Percentiles rank a stretch among this genome's conserved stretches.
These are phyloP conservation scores for Phoma sp. DNA, from an alignment of 2,329 filamentous ascomycete genomes.

Conservation along the genomic window DNA sequence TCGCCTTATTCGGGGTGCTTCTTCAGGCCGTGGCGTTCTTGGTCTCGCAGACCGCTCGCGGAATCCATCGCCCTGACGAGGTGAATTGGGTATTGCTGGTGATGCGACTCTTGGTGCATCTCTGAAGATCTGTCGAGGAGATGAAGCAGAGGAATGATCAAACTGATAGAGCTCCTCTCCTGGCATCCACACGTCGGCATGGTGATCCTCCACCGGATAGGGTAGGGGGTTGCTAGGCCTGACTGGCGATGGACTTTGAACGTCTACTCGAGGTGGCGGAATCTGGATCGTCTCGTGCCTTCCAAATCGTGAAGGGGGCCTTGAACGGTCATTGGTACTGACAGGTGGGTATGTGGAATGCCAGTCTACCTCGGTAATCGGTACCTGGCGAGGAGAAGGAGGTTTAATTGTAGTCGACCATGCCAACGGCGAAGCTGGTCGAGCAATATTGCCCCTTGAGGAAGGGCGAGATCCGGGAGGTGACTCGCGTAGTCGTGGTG, in stretches of 20 bases:
- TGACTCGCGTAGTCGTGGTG: slow-evolving; percentile 32
- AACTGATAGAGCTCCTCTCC: slow-evolving; percentile 53
- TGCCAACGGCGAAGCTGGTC: slow-evolving; percentile 37
- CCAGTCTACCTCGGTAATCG: slow-evolving; percentile 39
- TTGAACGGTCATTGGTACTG: slow-evolving; percentile 31
- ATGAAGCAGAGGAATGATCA: slow-evolving; percentile 35
- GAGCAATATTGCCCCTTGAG: slow-evolving; percentile 32
- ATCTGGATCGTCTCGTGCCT: slow-evolving; percentile 42
- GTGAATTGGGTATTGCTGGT: slow-evolving; percentile 29
- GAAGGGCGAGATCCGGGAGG: slow-evolving; percentile 37
- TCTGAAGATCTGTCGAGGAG: slow-evolving; percentile 31
- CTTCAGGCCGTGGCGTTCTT: slow-evolving; percentile 26
- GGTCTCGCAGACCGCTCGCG: slow-evolving; percentile 20
- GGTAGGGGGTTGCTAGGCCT: slow-evolving; percentile 45
- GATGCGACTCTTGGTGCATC: slow-evolving; percentile 32
- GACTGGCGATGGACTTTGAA: slow-evolving; percentile 43
- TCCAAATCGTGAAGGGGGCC: slow-evolving; percentile 35
- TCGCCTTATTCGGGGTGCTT: slow-evolving; percentile 28
- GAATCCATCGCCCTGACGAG: slow-evolving; percentile 27
- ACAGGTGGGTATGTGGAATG: slow-evolving; percentile 42
- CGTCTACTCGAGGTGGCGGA: slow-evolving; percentile 41
- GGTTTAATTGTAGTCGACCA: slow-evolving; percentile 29
- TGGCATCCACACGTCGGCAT: slow-evolving; percentile 51
- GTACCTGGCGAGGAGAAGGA: slow-evolving; percentile 27
- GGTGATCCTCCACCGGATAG: slow-evolving; percentile 56